Evolutionary conservation across 192 early-diverging fungal species (phyloP).

Genomic region (Entomortierella beljakovae): DNA sequence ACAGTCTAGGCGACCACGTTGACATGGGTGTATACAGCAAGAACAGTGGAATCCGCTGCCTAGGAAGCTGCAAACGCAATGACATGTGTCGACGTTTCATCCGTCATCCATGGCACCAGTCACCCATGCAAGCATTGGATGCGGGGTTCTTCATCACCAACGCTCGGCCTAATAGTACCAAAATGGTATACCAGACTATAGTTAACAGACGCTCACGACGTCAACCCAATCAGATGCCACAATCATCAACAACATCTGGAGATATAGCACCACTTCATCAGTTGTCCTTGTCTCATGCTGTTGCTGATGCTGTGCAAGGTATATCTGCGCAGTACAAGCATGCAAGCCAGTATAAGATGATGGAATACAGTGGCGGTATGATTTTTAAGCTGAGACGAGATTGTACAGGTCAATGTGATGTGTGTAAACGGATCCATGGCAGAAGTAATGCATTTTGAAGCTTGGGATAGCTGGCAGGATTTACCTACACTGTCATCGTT

Average conservation of each 20-base stretch:
- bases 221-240: neutral
- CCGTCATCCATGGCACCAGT: neutral
- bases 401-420: neutral
- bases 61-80: constrained; percentile 7
- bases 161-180: neutral
- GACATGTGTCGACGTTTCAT: neutral
- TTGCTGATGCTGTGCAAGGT: neutral
- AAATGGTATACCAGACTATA: constrained; percentile 1
- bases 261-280: neutral
- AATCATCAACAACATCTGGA: neutral
- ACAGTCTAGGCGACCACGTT: neutral
- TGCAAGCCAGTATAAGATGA: neutral
- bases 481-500: constrained; percentile 10
- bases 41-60: neutral
- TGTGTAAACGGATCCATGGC: constrained; percentile 5
- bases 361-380: neutral
- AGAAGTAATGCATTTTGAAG: constrained; percentile 11
- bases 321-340: neutral
- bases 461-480: neutral
- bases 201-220: neutral
- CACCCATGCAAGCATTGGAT: neutral
- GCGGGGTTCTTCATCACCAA: constrained; percentile 10
- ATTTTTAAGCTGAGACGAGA: constrained; percentile 5
- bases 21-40: constrained; percentile 2
- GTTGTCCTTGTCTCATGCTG: neutral